Conservation (phyloP, 2,329 filamentous ascomycete species). For the Penicillium sp. region DNA sequence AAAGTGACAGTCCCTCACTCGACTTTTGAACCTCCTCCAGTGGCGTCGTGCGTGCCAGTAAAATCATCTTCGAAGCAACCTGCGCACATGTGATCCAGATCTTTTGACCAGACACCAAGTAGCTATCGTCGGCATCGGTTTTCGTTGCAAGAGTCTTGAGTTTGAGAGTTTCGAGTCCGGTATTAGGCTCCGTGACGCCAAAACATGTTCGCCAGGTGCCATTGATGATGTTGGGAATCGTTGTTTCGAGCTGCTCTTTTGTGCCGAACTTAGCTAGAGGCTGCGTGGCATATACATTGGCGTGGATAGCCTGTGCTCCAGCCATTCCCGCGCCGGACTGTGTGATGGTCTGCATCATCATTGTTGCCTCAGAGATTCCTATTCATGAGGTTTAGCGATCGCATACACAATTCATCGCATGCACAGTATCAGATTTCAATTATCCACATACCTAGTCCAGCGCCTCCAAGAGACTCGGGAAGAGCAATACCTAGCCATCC, state of each 20-base stretch:
- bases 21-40: slow-evolving; percentile 70
- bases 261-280: slow-evolving; percentile 75
- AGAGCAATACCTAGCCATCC: slow-evolving; percentile 84
- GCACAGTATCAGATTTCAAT: too few relatives aligned
- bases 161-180: slow-evolving; percentile 77
- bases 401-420: not conserved
- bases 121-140: slow-evolving; percentile 65
- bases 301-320: slow-evolving; percentile 64
- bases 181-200: slow-evolving; percentile 83
- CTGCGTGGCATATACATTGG: slow-evolving; percentile 67
- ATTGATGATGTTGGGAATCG: slow-evolving; percentile 72
- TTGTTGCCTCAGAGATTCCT: slow-evolving; percentile 76
- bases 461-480: slow-evolving; percentile 74
- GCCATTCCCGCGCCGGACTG: slow-evolving; percentile 80
- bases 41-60: slow-evolving; percentile 77
- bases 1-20: slow-evolving; percentile 77
- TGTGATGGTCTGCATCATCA: slow-evolving; percentile 85
- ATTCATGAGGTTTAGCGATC: not conserved
- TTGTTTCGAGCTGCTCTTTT: slow-evolving; percentile 65
- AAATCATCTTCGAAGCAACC: slow-evolving; percentile 81
- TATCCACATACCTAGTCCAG: slow-evolving; percentile 62
- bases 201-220: slow-evolving; percentile 78
- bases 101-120: slow-evolving; percentile 77
- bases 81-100: slow-evolving; percentile 90
- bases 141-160: slow-evolving; percentile 69